Evolutionary conservation across 2,329 filamentous ascomycete species (phyloP).

Genomic region (Penicillium brasilianum): DNA sequence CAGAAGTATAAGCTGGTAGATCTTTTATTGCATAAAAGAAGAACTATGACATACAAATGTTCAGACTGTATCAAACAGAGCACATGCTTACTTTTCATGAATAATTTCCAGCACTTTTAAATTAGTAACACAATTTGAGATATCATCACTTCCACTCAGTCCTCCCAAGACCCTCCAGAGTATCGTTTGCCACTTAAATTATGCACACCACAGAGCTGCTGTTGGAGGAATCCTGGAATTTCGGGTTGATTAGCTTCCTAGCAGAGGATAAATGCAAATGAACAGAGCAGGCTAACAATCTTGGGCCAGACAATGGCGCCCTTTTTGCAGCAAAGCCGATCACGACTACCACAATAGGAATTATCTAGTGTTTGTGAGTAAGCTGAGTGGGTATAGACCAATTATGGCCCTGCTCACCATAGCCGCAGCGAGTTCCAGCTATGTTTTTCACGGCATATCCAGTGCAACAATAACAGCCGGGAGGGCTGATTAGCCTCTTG

Average conservation of each 20-base stretch:
- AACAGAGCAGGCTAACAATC: background rate
- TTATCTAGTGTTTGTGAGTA: background rate
- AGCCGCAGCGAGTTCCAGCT: background rate
- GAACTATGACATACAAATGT: background rate
- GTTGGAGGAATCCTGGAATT: background rate
- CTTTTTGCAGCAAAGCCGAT: background rate
- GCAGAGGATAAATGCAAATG: background rate
- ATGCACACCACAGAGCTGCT: background rate
- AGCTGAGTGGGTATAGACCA: background rate
- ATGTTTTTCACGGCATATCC: background rate
- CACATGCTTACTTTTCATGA: background rate
- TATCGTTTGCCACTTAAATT: background rate
- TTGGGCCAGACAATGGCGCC: background rate
- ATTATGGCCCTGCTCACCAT: background rate
- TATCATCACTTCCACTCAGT: background rate
- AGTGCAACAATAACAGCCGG: background rate
- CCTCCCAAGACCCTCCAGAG: background rate
- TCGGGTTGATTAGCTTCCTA: background rate
- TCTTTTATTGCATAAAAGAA: background rate
- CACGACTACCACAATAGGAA: background rate
- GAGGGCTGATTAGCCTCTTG: background rate
- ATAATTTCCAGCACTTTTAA: background rate
- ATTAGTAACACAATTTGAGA: background rate
- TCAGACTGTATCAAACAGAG: background rate
- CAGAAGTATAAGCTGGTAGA: background rate